These are phyloP conservation scores for Candida caryicola DNA, from an alignment of 805 yeast genomes.

Conservation along the genomic window DNA sequence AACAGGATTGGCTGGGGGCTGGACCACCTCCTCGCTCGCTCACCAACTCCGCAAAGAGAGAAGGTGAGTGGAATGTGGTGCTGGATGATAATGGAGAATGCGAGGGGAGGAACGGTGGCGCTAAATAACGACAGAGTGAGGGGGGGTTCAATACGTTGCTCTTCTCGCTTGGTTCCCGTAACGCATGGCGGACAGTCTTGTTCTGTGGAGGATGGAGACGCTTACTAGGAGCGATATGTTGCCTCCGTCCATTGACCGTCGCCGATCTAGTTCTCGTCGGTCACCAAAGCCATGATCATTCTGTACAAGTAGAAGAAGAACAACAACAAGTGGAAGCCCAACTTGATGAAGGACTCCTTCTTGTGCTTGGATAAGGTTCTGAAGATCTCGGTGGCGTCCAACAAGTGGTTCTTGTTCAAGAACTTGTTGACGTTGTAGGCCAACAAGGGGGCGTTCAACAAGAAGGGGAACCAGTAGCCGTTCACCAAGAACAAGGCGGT, in stretches of 20 bases:
- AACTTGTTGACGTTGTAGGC: slow-evolving; percentile 83
- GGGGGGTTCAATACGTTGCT: too few relatives aligned
- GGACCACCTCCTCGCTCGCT: neutral
- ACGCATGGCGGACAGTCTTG: too few relatives aligned
- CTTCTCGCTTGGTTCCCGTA: too few relatives aligned
- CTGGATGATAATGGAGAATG: too few relatives aligned
- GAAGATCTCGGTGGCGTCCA: slow-evolving; percentile 97
- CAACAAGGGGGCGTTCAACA: slow-evolving; percentile 77
- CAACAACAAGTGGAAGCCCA: slow-evolving; percentile 86
- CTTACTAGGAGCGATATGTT: too few relatives aligned
- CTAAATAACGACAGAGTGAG: too few relatives aligned
- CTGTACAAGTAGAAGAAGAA: slow-evolving; percentile 95
- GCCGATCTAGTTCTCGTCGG: slow-evolving; percentile 42
- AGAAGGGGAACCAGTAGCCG: slow-evolving; percentile 89
- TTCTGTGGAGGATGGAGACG: too few relatives aligned
- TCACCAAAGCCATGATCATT: slow-evolving; percentile 90
- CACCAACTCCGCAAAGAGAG: too few relatives aligned
- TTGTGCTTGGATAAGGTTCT: slow-evolving; percentile 91
- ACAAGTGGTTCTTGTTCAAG: slow-evolving; percentile 72
- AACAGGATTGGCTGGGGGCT: neutral
- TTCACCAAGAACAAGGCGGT: slow-evolving; percentile 71
- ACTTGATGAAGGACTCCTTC: slow-evolving; percentile 84
- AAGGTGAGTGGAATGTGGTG: too few relatives aligned
- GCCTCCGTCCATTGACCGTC: too few relatives aligned
- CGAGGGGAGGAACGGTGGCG: too few relatives aligned